A percentile compares a stretch with the other conserved stretches of the same genome.
phyloP scores from a whole-genome alignment of 495 filamentous ascomycete species.

The Aspergillus funiculosus region DNA sequence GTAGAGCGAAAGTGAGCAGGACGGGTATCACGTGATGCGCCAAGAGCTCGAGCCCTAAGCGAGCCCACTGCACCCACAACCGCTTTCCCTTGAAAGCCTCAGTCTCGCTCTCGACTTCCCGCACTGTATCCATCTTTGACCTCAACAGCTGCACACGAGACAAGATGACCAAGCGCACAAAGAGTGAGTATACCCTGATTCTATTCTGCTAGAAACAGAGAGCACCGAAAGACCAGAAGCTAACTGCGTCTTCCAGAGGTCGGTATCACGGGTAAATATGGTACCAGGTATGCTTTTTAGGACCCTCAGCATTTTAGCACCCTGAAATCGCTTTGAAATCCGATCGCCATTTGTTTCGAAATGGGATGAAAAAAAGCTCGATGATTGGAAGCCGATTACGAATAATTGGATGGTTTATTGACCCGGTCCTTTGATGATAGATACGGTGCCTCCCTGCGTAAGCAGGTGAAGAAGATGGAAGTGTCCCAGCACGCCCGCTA shows the following conservation, averaged over 20 bases:
- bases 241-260: conserved; percentile 59
- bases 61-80: conserved; percentile 49
- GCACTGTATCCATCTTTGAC: conserved; percentile 42
- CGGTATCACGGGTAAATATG: conserved; percentile 73
- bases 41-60: conserved; percentile 39
- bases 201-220: background rate
- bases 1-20: too few relatives aligned
- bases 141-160: conserved; percentile 37
- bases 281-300: conserved; percentile 52
- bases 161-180: conserved; percentile 96
- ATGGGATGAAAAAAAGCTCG: conserved; percentile 9
- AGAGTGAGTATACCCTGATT: conserved; percentile 53
- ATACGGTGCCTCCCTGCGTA: conserved; percentile 99
- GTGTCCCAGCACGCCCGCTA: conserved; percentile 93
- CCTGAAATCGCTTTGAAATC: conserved; percentile 18
- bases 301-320: conserved; percentile 19
- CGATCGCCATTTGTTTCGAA: conserved; percentile 21
- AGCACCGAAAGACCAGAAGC: conserved; percentile 18
- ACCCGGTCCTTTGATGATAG: conserved; percentile 38
- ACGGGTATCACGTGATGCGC: conserved; percentile 26
- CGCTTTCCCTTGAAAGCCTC: conserved; percentile 30
- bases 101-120: conserved; percentile 39
- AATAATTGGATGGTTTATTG: conserved; percentile 25
- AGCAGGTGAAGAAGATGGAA: conserved; percentile 99
- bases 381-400: conserved; percentile 10